A percentile compares a stretch with the other conserved stretches of the same genome.
These are phyloP conservation scores for Diaporthe ilicicola DNA, from an alignment of 2,329 filamentous ascomycete genomes.

Conservation along the genomic window DNA sequence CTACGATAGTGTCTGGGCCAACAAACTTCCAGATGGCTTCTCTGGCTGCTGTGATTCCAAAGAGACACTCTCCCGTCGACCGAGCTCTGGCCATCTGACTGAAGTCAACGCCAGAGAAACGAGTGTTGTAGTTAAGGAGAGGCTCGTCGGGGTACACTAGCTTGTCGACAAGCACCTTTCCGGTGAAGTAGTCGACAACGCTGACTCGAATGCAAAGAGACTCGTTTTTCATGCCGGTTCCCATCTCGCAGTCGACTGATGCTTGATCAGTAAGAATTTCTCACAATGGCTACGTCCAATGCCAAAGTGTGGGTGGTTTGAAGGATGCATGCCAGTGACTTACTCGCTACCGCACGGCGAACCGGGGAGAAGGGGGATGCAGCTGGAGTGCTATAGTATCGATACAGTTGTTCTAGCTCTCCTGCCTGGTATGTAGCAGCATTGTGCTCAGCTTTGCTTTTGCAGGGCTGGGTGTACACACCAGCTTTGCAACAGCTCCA, in stretches of 20 bases:
- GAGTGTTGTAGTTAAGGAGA: constrained; percentile 59
- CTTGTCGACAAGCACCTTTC: constrained; percentile 56
- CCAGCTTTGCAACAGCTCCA: constrained; percentile 12
- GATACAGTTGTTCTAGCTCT: constrained; percentile 2
- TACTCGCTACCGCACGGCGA: constrained; percentile 2
- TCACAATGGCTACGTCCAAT: background rate
- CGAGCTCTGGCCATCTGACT: constrained; percentile 48
- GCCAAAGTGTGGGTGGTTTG: background rate
- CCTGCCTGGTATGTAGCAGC: constrained; percentile 3
- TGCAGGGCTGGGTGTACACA: constrained; percentile 4
- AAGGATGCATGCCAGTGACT: background rate
- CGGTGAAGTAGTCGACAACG: constrained; percentile 60
- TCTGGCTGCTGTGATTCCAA: constrained; percentile 53
- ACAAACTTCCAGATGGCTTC: constrained; percentile 53
- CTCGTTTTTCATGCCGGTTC: constrained; percentile 52
- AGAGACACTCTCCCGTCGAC: constrained; percentile 44
- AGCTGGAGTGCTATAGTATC: constrained; percentile 5
- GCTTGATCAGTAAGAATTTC: background rate
- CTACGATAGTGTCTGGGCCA: constrained; percentile 54
- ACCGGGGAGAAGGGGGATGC: background rate
- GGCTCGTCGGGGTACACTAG: constrained; percentile 56
- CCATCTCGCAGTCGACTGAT: constrained; percentile 64
- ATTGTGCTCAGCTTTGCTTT: background rate
- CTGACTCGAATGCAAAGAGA: constrained; percentile 61
- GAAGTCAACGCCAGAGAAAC: constrained; percentile 57